Base-by-base conservation (phyloP, 768 basidiomycete species). In the Solioccasus polychromus region DNA sequence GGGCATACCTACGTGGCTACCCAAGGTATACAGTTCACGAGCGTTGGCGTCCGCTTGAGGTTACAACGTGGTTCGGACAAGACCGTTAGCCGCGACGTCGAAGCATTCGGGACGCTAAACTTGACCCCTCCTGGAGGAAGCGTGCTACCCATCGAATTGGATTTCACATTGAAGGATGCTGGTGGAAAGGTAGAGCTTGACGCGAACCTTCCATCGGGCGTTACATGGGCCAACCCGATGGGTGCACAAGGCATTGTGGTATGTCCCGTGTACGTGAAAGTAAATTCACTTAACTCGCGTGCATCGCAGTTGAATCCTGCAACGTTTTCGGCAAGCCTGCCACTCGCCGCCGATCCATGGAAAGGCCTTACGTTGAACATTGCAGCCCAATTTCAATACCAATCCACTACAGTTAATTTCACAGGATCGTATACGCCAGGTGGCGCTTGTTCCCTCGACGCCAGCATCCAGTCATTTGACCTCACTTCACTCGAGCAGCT, bases 191-290 rank as follows among this genome's bases (percentile, higher is more conserved):
- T 24, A 9, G 20, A 23, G 29, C 19, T 47, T 34, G 10, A 15
- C 19, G 45, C 45, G 5, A 10, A 2, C 28, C 45, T 47, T 29
- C 45, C 45, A 40, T 40, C 32, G 4, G 45, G 45, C 6, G 34
- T 35, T 19, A 28, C 32, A 28, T 47, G 45, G 45, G 20, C 29
- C 4, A 30, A 47, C 10, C 45, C 45, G 11, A 35, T 47, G 39
- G 45, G 45, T 12, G 45, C 28, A 12, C 45, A 47, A 40, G 45
- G 45, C 12, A 23, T 39, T 18, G 32, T 35, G 32, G 45, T 47
- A 29, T 15, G 34, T 35, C 23, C 10, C 26, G 3, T 29, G 4
- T 29, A 12, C 4, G 4, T 20, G 18, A n/a, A 22, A 17, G 34
- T n/a, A 22, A 3, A 24, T 31, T 31, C 9, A 8, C 22, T 26